Conservation (phyloP, 352 stramenopile species). For the Blastocystis sp. region DNA sequence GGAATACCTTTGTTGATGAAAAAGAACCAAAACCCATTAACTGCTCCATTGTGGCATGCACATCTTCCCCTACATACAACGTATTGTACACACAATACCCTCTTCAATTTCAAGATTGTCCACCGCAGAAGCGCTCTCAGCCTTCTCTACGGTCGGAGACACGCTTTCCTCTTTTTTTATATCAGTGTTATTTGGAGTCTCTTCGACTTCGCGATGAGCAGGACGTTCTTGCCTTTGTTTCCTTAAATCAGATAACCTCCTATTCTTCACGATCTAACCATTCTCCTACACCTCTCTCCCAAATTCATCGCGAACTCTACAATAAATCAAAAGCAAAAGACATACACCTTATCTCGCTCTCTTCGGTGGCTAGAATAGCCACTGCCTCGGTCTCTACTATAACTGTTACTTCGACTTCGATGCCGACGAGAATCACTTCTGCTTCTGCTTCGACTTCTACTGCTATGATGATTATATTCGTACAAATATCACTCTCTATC, state of each 20-base stretch:
- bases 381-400: neutral
- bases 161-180: neutral
- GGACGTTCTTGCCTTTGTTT: neutral
- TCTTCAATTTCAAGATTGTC: neutral
- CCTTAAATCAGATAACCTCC: neutral
- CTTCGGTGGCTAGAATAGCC: neutral
- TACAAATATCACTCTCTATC: neutral
- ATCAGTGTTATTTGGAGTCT: neutral
- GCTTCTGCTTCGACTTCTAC: neutral
- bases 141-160: neutral
- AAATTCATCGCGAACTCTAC: conserved; percentile 45
- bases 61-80: neutral
- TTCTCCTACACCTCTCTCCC: conserved; percentile 4
- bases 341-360: neutral
- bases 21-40: conserved; percentile 42
- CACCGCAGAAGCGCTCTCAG: neutral
- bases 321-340: neutral
- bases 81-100: neutral
- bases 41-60: neutral
- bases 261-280: neutral
- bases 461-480: neutral
- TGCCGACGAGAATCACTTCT: neutral
- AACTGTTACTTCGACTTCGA: neutral
- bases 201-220: neutral
- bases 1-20: neutral